A percentile compares a stretch with the other conserved stretches of the same genome.
These are phyloP conservation scores for Saccharomycopsis javanensis DNA, from an alignment of 805 yeast genomes.

Conservation along the genomic window DNA sequence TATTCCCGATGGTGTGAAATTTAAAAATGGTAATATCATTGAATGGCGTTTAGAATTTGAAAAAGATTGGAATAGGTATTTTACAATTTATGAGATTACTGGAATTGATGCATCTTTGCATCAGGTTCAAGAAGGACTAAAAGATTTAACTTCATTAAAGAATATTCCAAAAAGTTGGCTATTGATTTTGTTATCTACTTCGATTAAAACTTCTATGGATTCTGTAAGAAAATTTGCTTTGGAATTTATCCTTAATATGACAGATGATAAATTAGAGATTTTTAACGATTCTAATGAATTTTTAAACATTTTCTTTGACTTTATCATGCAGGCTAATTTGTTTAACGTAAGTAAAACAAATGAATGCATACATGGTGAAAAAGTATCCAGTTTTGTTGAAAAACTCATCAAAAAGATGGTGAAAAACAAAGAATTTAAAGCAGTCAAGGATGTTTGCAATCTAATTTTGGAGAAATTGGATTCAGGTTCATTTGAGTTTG, in stretches of 20 bases:
- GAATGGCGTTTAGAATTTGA: constrained; percentile 33
- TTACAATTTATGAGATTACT: constrained; percentile 68
- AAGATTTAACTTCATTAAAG: constrained; percentile 37
- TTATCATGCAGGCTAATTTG: constrained; percentile 53
- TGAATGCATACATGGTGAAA: constrained; percentile 51
- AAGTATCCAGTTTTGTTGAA: constrained; percentile 37
- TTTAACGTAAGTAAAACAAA: constrained; percentile 36
- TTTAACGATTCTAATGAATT: constrained; percentile 33
- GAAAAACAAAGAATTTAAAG: constrained; percentile 21
- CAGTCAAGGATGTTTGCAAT: constrained; percentile 21
- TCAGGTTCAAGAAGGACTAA: constrained; percentile 69
- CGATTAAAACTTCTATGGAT: constrained; percentile 67
- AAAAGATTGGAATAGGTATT: constrained; percentile 59
- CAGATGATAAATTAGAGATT: constrained; percentile 34
- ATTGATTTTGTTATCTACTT: constrained; percentile 61
- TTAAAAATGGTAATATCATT: constrained; percentile 29
- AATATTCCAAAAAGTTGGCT: constrained; percentile 62
- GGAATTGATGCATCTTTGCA: constrained; percentile 81
- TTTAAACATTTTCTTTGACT: constrained; percentile 43
- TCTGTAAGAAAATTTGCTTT: constrained; percentile 59
- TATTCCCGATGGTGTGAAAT: constrained; percentile 24
- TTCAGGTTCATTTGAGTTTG: constrained; percentile 41
- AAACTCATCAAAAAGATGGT: constrained; percentile 25
- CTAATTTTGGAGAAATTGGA: constrained; percentile 37
- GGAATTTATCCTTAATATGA: constrained; percentile 44